Conservation (phyloP, 805 yeast species). For the Kluyveromyces siamensis region DNA sequence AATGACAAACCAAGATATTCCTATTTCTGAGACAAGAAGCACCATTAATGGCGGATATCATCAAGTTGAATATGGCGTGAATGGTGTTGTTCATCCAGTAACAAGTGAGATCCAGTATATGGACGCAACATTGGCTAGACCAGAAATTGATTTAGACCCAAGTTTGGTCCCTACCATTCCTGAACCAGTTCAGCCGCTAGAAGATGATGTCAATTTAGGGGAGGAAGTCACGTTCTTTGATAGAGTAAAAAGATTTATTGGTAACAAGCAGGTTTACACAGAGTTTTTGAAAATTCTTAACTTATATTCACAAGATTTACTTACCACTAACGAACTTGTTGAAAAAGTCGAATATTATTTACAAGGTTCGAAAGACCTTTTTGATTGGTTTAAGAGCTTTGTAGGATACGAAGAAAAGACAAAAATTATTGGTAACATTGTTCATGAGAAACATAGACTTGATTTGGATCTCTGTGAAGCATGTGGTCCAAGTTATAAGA, state of each 20-base stretch:
- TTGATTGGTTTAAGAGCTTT: conserved; percentile 86
- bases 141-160: conserved; percentile 41
- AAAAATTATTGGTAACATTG: conserved; percentile 75
- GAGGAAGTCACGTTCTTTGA: conserved; percentile 91
- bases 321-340: conserved; percentile 73
- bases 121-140: conserved; percentile 22
- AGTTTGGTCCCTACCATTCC: conserved; percentile 79
- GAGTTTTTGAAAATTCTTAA: conserved; percentile 87
- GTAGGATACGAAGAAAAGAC: conserved; percentile 86
- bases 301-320: conserved; percentile 81
- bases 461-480: conserved; percentile 88
- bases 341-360: conserved; percentile 78
- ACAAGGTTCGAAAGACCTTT: conserved; percentile 70
- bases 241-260: conserved; percentile 78
- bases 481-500: conserved; percentile 90
- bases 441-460: conserved; percentile 80
- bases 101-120: conserved; percentile 3
- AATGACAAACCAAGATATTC: conserved; percentile 23
- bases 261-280: conserved; percentile 81
- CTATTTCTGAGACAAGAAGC: conserved; percentile 30
- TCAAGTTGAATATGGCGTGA: conserved; percentile 12
- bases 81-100: conserved; percentile 1
- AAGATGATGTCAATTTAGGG: conserved; percentile 48
- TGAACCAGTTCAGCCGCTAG: conserved; percentile 62
- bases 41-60: conserved; percentile 22